Base-by-base conservation (phyloP, 441 rosid genomes). In the Raphanus hybrid region DNA sequence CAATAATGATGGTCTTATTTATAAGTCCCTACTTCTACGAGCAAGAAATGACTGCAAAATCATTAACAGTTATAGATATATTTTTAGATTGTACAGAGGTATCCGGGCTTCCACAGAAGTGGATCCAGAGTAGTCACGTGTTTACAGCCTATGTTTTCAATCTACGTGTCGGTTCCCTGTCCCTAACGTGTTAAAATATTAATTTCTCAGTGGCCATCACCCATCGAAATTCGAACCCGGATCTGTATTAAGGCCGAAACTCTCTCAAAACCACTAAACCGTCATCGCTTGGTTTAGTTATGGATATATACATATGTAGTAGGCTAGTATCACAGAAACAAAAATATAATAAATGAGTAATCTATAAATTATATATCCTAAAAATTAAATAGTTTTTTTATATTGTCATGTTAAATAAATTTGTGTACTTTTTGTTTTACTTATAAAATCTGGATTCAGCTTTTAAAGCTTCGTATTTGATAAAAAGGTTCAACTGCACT, bases 401-500 rank as follows among this genome's bases (percentile, higher is more conserved):
- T 26, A 52, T 26, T 61, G 41, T 50, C 69, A 75, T 20, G 63
- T 35, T 55, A 60, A 29, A n/a, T 14, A 50, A 26, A 67, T 34
- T 27, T 35, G 3, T 48, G n/a, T 61, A 50, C 58, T 12, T 61
- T 45, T 48, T 45, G 27, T 48, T 60, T 48, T 69, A 15, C 70
- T 69, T 61, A 23, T 15, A 4, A 62, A 37, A 69, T 64, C 23
- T 63, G 48, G 16, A 23, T 76, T 62, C 74, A 69, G 70, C 70
- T 76, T 75, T 52, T 63, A 76, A 62, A 64, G 59, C 66, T 70
- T 76, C 39, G 65, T 64, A 70, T 70, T 54, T 70, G 70, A 39
- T 54, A 43, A 43, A 43, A 41, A 43, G 18, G 15, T 63, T 76
- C 59, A 27, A 26, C 58, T 54, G 63, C 29, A 68, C 37, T 61